Evolutionary conservation across 805 yeast genomes (phyloP).

Genomic region (Schwanniomyces yamadae): DNA sequence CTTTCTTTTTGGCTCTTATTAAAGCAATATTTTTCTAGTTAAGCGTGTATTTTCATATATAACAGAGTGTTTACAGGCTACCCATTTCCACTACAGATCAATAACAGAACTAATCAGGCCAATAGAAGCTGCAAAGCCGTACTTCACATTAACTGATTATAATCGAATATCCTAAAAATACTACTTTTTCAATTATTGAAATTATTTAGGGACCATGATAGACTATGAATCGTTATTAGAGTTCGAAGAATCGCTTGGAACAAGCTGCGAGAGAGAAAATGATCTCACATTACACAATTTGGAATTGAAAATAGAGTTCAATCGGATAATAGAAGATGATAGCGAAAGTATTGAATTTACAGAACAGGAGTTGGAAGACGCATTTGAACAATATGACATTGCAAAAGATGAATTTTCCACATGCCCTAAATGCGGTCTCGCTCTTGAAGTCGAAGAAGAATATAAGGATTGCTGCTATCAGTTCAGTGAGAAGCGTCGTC

Average conservation of each 20-base stretch:
- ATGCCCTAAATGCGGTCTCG: constrained; percentile 29
- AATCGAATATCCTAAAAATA: too few relatives aligned
- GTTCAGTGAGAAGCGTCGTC: background rate
- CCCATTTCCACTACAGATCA: too few relatives aligned
- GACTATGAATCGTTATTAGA: constrained; percentile 31
- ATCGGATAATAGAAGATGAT: constrained; percentile 11
- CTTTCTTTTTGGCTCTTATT: too few relatives aligned
- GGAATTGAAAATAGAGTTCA: constrained; percentile 26
- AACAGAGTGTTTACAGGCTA: too few relatives aligned
- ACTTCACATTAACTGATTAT: too few relatives aligned
- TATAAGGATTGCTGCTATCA: constrained; percentile 24
- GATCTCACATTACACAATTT: constrained; percentile 22
- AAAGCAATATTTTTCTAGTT: too few relatives aligned
- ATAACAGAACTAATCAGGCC: too few relatives aligned
- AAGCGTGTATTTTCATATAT: too few relatives aligned
- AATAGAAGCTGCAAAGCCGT: too few relatives aligned
- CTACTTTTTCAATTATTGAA: background rate
- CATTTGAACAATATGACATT: constrained; percentile 20
- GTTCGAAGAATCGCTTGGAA: constrained; percentile 33
- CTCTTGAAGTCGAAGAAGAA: constrained; percentile 11
- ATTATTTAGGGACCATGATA: constrained; percentile 6
- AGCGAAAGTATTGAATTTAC: constrained; percentile 8
- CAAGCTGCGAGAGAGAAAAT: constrained; percentile 15
- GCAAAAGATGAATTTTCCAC: constrained; percentile 32
- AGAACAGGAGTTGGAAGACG: constrained; percentile 14